phyloP scores from a whole-genome alignment of 495 filamentous ascomycete species.

The Neurospora sublineolata region DNA sequence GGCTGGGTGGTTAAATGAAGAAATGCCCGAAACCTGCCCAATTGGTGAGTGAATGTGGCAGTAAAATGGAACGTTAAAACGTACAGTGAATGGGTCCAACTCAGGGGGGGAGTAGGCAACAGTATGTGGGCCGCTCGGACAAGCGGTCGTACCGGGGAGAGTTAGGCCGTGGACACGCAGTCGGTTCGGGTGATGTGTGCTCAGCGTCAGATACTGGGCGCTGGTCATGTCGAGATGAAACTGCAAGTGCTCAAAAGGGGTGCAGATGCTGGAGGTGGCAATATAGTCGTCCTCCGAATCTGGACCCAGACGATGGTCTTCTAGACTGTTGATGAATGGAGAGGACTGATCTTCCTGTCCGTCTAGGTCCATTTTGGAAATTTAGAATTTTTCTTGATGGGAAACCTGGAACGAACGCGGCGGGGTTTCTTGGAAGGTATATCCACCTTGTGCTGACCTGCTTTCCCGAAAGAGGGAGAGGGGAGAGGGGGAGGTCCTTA shows the following conservation, averaged over 20 bases:
- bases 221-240: slow-evolving; percentile 22
- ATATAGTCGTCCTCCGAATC: slow-evolving; percentile 9
- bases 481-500: neutral
- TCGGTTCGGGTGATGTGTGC: slow-evolving; percentile 11
- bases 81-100: slow-evolving; percentile 22
- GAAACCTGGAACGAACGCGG: neutral
- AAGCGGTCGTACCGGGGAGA: slow-evolving; percentile 9
- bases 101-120: slow-evolving; percentile 16
- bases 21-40: slow-evolving; percentile 23
- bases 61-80: neutral
- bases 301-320: slow-evolving; percentile 8
- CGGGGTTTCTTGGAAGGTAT: neutral
- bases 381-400: neutral
- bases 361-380: slow-evolving; percentile 17
- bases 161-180: slow-evolving; percentile 9
- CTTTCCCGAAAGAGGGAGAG: neutral
- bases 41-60: slow-evolving; percentile 1
- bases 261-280: slow-evolving; percentile 1
- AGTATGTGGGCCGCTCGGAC: slow-evolving; percentile 12
- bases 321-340: slow-evolving; percentile 1
- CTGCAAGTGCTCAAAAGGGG: slow-evolving; percentile 7
- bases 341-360: slow-evolving; percentile 8
- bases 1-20: slow-evolving; percentile 34
- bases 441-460: neutral
- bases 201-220: slow-evolving; percentile 19